Percentiles rank a stretch among this genome's conserved stretches.
phyloP scores from a whole-genome alignment of 2,329 filamentous ascomycete genomes.

The Penicillium sp. region DNA sequence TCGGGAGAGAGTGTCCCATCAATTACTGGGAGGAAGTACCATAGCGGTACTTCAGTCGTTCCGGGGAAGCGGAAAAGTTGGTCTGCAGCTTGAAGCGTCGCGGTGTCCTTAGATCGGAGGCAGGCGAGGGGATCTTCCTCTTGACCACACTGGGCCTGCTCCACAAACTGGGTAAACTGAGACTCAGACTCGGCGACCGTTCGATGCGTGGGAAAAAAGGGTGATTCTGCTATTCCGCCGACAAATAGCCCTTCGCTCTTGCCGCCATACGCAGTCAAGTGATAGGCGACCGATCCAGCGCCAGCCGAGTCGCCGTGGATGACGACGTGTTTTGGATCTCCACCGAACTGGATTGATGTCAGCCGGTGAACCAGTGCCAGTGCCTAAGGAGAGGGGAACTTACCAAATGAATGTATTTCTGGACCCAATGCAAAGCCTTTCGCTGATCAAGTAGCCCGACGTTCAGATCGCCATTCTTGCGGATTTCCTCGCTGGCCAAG shows the following conservation, averaged over 20 bases:
- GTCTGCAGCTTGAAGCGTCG: slow-evolving; percentile 37
- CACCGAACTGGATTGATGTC: slow-evolving; percentile 46
- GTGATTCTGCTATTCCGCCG: slow-evolving; percentile 45
- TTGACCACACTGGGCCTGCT: slow-evolving; percentile 39
- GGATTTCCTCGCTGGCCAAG: slow-evolving; percentile 52
- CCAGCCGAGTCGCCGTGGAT: slow-evolving; percentile 58
- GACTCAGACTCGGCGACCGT: slow-evolving; percentile 42
- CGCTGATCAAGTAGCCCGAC: slow-evolving; percentile 59
- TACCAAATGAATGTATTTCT: slow-evolving; percentile 47
- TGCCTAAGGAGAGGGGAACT: not conserved
- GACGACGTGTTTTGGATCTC: slow-evolving; percentile 53
- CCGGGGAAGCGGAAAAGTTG: slow-evolving; percentile 39
- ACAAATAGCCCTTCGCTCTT: slow-evolving; percentile 43
- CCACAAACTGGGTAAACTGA: slow-evolving; percentile 44
- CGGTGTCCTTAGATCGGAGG: slow-evolving; percentile 38
- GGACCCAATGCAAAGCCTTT: slow-evolving; percentile 55
- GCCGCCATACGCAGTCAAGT: slow-evolving; percentile 49
- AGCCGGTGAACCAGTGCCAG: too few species aligned
- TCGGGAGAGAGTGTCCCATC: slow-evolving; percentile 49
- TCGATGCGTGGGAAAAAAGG: slow-evolving; percentile 42
- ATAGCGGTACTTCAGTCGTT: slow-evolving; percentile 30
- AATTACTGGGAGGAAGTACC: slow-evolving; percentile 50
- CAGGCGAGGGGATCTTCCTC: slow-evolving; percentile 39
- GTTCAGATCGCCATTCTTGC: slow-evolving; percentile 54
- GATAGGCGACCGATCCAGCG: slow-evolving; percentile 51